Evolutionary conservation across 495 filamentous ascomycete species (phyloP).

Genomic region (Penicillium parvum): DNA sequence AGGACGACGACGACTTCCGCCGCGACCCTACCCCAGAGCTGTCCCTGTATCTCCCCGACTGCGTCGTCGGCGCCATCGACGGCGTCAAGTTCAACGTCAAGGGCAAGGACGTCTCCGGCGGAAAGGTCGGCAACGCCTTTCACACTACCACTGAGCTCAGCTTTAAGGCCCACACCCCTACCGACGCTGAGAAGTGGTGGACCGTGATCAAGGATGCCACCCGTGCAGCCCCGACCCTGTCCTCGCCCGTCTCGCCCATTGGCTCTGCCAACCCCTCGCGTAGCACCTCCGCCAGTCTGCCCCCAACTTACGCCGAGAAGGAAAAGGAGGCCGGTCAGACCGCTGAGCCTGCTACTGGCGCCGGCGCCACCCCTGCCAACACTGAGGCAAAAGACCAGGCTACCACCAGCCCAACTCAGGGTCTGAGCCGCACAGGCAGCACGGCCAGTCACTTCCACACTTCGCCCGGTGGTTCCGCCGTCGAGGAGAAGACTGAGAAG

Average conservation of each 20-base stretch:
- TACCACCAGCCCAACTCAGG: slow-evolving; percentile 7
- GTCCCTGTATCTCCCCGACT: slow-evolving; percentile 90
- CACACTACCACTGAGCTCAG: slow-evolving; percentile 58
- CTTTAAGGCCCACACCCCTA: slow-evolving; percentile 70
- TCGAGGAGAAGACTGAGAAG: slow-evolving; percentile 14
- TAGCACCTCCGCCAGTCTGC: slow-evolving; percentile 14
- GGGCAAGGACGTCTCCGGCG: slow-evolving; percentile 76
- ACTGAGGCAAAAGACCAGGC: slow-evolving; percentile 6
- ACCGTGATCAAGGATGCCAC: slow-evolving; percentile 55
- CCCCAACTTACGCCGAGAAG: slow-evolving; percentile 27
- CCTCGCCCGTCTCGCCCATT: neutral
- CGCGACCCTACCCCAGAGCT: slow-evolving; percentile 80
- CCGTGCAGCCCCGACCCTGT: slow-evolving; percentile 10
- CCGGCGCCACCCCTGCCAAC: slow-evolving; percentile 1
- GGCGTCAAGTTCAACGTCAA: slow-evolving; percentile 89
- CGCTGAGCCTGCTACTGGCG: slow-evolving; percentile 3
- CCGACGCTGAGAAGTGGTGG: slow-evolving; percentile 79
- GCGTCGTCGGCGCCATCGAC: slow-evolving; percentile 66
- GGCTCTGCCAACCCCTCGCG: slow-evolving; percentile 1
- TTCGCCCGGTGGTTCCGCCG: slow-evolving; percentile 23
- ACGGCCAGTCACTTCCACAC: slow-evolving; percentile 30
- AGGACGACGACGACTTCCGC: slow-evolving; percentile 79
- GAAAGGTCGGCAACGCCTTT: slow-evolving; percentile 55
- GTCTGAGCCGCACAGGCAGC: slow-evolving; percentile 25
- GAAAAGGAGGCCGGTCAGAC: slow-evolving; percentile 15